Evolutionary conservation across 495 filamentous ascomycete species (phyloP).

Genomic region (Rhypophila decipiens): DNA sequence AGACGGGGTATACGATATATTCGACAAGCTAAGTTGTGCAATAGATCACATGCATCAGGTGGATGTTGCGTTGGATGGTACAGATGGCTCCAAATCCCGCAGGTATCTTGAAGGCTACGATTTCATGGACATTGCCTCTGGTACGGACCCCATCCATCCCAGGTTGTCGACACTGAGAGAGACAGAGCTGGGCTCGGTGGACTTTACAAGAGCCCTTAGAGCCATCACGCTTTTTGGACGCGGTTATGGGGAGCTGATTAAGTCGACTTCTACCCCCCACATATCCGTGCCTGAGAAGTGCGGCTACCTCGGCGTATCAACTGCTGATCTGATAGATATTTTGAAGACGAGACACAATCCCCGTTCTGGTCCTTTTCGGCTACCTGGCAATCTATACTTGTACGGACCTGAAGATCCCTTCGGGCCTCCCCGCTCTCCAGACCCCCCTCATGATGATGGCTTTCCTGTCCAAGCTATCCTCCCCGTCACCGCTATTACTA

Average conservation of each 20-base stretch:
- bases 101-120: conserved; percentile 1
- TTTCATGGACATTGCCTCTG: conserved; percentile 2
- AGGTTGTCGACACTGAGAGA: not conserved
- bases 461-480: too few species aligned
- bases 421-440: too few species aligned
- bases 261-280: too few species aligned
- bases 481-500: too few species aligned
- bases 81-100: not conserved
- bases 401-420: too few species aligned
- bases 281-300: too few species aligned
- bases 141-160: not conserved
- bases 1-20: not conserved
- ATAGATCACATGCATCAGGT: not conserved
- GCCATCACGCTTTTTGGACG: conserved; percentile 26
- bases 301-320: too few species aligned
- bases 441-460: too few species aligned
- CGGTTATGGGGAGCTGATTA: conserved; percentile 30
- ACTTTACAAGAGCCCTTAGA: conserved; percentile 20
- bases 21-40: not conserved
- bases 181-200: conserved; percentile 21
- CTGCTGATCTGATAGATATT: too few species aligned
- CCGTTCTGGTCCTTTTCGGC: too few species aligned
- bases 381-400: too few species aligned
- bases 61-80: not conserved
- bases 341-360: too few species aligned